These are phyloP conservation scores for Trematosphaeria pertusa DNA, from an alignment of 2,329 filamentous ascomycete genomes.

Conservation along the genomic window DNA sequence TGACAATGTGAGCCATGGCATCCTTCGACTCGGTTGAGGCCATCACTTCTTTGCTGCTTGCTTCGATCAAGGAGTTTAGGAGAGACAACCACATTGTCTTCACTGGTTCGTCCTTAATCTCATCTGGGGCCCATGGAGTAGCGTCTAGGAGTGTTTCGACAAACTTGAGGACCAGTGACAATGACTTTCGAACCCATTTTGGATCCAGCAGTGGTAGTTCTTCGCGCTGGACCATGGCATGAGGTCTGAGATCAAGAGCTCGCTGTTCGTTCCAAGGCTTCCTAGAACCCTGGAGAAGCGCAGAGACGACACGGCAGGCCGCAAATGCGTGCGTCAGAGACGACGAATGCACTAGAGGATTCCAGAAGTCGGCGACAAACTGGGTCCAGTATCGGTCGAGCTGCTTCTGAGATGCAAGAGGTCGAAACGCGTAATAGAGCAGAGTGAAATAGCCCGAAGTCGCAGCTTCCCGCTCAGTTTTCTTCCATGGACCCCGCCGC, in stretches of 20 bases:
- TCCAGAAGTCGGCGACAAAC: conserved; percentile 71
- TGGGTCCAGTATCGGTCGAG: conserved; percentile 81
- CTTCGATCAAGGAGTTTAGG: conserved; percentile 68
- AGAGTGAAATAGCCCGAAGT: conserved; percentile 74
- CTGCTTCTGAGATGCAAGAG: conserved; percentile 68
- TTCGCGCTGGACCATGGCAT: conserved; percentile 59
- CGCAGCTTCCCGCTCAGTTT: conserved; percentile 65
- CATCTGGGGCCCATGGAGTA: conserved; percentile 53
- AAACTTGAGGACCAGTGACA: conserved; percentile 68
- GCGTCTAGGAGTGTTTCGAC: conserved; percentile 62
- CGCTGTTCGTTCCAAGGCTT: conserved; percentile 78
- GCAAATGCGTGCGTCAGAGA: conserved; percentile 31
- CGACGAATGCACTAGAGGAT: conserved; percentile 28
- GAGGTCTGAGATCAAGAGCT: conserved; percentile 63
- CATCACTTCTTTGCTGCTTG: conserved; percentile 86
- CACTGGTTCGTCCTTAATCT: conserved; percentile 54
- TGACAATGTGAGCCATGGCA: conserved; percentile 76
- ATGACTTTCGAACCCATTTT: conserved; percentile 83
- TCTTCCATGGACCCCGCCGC: conserved; percentile 66
- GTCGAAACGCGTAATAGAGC: conserved; percentile 63
- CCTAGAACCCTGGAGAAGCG: conserved; percentile 67
- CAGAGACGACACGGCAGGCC: conserved; percentile 71
- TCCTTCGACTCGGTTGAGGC: conserved; percentile 82
- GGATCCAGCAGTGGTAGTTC: conserved; percentile 85
- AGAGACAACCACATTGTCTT: conserved; percentile 69